A percentile compares a stretch with the other conserved stretches of the same genome.
Evolutionary conservation across 2,329 filamentous ascomycete species (phyloP).

Genomic region (Cercospora berteroae): DNA sequence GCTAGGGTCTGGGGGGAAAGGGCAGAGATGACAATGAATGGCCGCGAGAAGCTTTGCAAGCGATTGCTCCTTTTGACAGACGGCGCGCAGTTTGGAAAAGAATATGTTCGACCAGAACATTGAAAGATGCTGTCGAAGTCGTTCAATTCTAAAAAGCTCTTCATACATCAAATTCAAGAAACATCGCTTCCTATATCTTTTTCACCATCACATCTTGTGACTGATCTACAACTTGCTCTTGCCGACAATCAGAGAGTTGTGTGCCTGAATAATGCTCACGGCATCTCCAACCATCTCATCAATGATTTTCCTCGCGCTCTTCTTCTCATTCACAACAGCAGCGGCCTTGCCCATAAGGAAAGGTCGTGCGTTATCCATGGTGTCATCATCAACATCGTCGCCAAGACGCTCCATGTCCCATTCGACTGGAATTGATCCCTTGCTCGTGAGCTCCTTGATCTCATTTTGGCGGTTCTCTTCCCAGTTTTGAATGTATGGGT

Average conservation of each 20-base stretch:
- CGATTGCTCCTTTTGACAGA: neutral
- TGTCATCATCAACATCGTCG: slow-evolving; percentile 68
- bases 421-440: slow-evolving; percentile 92
- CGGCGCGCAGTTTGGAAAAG: neutral
- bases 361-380: slow-evolving; percentile 85
- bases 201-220: neutral
- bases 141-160: slow-evolving; percentile 5
- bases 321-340: slow-evolving; percentile 89
- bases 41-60: neutral
- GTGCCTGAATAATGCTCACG: slow-evolving; percentile 33
- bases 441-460: slow-evolving; percentile 85
- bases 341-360: slow-evolving; percentile 97
- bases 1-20: too few relatives aligned
- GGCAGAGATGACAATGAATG: neutral
- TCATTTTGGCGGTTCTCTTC: slow-evolving; percentile 85
- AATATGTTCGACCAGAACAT: neutral
- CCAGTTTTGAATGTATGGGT: slow-evolving; percentile 94
- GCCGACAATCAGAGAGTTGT: slow-evolving; percentile 30
- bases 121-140: neutral
- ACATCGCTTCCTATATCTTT: neutral
- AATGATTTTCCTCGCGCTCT: slow-evolving; percentile 84
- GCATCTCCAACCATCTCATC: slow-evolving; percentile 91
- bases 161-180: neutral
- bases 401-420: slow-evolving; percentile 83
- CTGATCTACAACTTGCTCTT: slow-evolving; percentile 40